phyloP scores from a whole-genome alignment of 1,284 basidiomycete genomes.

The Sporisorium scitamineum region DNA sequence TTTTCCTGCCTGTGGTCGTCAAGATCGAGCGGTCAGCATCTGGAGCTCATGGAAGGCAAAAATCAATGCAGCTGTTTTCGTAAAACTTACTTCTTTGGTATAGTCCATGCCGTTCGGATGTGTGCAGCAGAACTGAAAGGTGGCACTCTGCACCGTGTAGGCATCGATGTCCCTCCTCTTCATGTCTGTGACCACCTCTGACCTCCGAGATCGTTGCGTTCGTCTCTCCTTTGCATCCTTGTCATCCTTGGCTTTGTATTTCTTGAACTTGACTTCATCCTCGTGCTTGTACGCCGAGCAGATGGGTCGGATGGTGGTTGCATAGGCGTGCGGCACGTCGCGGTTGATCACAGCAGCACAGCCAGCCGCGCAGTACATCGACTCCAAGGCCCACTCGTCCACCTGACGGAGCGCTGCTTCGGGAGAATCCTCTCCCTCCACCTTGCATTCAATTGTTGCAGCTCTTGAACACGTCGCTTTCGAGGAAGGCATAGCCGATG shows the following conservation, averaged over 20 bases:
- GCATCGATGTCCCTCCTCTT: conserved; percentile 35
- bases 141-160: conserved; percentile 29
- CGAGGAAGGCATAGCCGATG: neutral
- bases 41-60: neutral
- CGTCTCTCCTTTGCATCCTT: conserved; percentile 18
- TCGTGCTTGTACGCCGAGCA: conserved; percentile 37
- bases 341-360: conserved; percentile 35
- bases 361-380: conserved; percentile 31
- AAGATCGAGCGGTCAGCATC: neutral
- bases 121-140: conserved; percentile 27
- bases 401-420: conserved; percentile 38
- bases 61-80: neutral
- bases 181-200: neutral
- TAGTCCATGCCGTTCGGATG: conserved; percentile 12
- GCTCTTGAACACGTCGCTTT: neutral
- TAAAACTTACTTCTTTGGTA: conserved; percentile 11
- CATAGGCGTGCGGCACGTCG: conserved; percentile 3
- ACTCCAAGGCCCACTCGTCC: conserved; percentile 20
- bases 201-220: neutral
- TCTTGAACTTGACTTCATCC: conserved; percentile 17
- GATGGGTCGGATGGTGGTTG: conserved; percentile 16
- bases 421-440: conserved; percentile 24
- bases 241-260: conserved; percentile 18
- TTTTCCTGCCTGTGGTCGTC: conserved; percentile 8
- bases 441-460: conserved; percentile 23